A percentile compares a stretch with the other conserved stretches of the same genome.
Conservation (phyloP, 495 filamentous ascomycete species). For the Apiosordaria backusii region DNA sequence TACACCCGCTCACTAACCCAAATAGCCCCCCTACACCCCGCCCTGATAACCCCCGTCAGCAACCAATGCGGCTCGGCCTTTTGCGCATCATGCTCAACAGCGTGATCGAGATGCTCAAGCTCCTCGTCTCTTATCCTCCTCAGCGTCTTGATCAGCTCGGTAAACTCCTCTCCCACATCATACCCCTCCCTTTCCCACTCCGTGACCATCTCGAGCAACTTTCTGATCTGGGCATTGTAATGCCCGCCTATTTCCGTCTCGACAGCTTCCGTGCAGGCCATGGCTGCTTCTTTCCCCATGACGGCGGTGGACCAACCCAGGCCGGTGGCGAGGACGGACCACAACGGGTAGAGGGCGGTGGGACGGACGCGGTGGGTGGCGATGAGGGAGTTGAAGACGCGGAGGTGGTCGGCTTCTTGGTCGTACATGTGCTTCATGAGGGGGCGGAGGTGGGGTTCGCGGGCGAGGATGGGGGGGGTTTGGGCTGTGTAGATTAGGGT, state of each 20-base stretch:
- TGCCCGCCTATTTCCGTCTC: constrained; percentile 97
- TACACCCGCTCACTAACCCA: constrained; percentile 85
- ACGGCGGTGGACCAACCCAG: constrained; percentile 86
- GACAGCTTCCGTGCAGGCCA: constrained; percentile 98
- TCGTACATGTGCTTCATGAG: constrained; percentile 98
- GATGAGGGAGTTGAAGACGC: constrained; percentile 78
- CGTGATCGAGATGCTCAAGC: constrained; percentile 93
- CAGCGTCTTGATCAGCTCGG: constrained; percentile 66
- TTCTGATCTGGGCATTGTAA: constrained; percentile 88
- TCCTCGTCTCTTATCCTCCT: constrained; percentile 91
- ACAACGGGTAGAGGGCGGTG: constrained; percentile 89
- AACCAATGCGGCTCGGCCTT: constrained; percentile 84
- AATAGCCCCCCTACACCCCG: constrained; percentile 86
- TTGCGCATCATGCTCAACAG: constrained; percentile 86
- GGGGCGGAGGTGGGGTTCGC: constrained; percentile 80
- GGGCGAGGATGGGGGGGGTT: constrained; percentile 65
- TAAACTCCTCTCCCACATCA: constrained; percentile 74
- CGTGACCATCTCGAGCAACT: constrained; percentile 73
- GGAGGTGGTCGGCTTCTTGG: constrained; percentile 84
- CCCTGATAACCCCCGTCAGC: constrained; percentile 80
- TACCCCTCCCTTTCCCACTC: constrained; percentile 63
- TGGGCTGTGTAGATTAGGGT: constrained; percentile 83
- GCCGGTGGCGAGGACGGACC: constrained; percentile 77
- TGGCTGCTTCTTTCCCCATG: constrained; percentile 91
- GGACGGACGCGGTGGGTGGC: constrained; percentile 88